A percentile compares a stretch with the other conserved stretches of the same genome.
These are phyloP conservation scores for Akanthomyces uredinophilus DNA, from an alignment of 2,329 filamentous ascomycete species.

Conservation along the genomic window DNA sequence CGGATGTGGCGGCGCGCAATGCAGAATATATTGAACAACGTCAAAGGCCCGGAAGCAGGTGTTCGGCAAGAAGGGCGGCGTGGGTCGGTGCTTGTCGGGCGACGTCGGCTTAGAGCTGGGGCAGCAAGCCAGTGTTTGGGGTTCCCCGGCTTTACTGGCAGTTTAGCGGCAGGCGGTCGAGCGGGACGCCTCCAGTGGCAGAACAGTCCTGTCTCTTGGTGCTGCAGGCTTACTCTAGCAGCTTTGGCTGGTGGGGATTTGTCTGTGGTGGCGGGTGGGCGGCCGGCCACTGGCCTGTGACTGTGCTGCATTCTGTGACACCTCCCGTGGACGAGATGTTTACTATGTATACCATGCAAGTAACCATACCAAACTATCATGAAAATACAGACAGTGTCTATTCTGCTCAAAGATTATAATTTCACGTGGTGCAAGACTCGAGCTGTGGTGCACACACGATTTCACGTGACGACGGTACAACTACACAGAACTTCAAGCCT, in stretches of 20 bases:
- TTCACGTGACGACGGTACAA: constrained; percentile 7
- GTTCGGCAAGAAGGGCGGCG: constrained; percentile 9
- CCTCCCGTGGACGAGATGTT: too few relatives aligned
- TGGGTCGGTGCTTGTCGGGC: constrained; percentile 24
- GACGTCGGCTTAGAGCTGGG: constrained; percentile 35
- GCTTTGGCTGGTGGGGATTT: neutral
- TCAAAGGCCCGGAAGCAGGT: constrained; percentile 7
- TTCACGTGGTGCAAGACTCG: neutral
- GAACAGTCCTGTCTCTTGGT: neutral
- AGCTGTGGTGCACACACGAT: neutral
- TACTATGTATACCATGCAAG: too few relatives aligned
- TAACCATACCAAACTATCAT: too few relatives aligned
- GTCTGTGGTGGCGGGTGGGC: neutral
- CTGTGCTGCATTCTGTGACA: neutral
- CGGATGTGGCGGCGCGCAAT: constrained; percentile 8
- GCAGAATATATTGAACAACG: constrained; percentile 6
- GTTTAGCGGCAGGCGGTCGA: neutral
- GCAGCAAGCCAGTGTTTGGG: neutral
- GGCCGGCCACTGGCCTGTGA: neutral
- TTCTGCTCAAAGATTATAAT: neutral
- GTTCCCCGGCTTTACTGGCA: neutral
- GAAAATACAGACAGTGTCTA: neutral
- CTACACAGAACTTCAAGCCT: neutral
- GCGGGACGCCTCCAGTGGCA: neutral
- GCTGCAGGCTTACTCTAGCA: neutral